A percentile compares a stretch with the other conserved stretches of the same genome.
These are phyloP conservation scores for Cyclanthera cordifolia DNA, from an alignment of 306 rosid genomes.

Conservation along the genomic window DNA sequence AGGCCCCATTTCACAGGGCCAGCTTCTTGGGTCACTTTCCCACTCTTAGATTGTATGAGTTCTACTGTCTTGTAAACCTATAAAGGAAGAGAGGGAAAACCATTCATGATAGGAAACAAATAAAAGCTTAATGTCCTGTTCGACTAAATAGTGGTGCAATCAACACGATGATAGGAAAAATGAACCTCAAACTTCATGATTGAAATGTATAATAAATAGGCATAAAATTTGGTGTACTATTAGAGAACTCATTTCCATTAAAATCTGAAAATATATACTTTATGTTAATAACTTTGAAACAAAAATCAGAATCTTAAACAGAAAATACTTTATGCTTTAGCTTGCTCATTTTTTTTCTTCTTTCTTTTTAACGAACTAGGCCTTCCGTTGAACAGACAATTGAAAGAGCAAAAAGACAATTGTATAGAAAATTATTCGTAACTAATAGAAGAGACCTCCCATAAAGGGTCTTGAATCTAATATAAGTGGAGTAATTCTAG, in stretches of 20 bases:
- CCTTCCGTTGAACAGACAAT: no score
- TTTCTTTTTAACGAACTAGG: no score
- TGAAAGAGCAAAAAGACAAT: no score
- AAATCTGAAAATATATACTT: neutral
- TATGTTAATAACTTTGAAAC: neutral
- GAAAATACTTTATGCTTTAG: neutral
- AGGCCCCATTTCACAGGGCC: conserved; percentile 69
- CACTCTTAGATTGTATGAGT: conserved; percentile 72
- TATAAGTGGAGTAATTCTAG: no score
- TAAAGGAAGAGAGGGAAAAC: conserved; percentile 10
- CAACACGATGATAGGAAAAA: neutral
- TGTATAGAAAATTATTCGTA: no score
- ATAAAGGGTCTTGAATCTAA: no score
- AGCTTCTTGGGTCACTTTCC: conserved; percentile 71
- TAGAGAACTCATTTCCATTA: neutral
- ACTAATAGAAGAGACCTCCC: no score
- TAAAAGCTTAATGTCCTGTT: neutral
- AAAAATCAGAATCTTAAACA: neutral
- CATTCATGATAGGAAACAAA: neutral
- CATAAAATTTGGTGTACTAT: neutral
- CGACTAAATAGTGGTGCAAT: neutral
- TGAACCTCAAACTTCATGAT: neutral
- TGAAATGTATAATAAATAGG: neutral
- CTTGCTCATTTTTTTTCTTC: neutral
- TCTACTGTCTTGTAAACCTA: conserved; percentile 81